These are phyloP conservation scores for Monosiga brevicollis DNA, from an alignment of 78 protist genomes.

Conservation along the genomic window DNA sequence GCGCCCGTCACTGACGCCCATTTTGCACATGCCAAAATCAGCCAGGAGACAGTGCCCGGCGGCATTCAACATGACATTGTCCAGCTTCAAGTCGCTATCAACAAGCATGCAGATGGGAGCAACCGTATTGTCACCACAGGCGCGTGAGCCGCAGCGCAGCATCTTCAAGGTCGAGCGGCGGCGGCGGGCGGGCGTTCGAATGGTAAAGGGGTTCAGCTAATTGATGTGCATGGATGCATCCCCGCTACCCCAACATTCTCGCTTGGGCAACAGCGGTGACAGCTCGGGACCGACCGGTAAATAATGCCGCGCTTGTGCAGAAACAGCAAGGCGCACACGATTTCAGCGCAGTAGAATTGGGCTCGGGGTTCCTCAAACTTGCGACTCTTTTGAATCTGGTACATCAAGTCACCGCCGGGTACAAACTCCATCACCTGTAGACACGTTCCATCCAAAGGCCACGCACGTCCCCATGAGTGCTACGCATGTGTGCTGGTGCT, in stretches of 20 bases:
- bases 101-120: background rate
- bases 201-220: background rate
- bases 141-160: background rate
- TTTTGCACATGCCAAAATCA: slow-evolving; percentile 65
- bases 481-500: background rate
- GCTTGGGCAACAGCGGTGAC: background rate
- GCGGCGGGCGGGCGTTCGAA: background rate
- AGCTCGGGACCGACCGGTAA: slow-evolving; percentile 15
- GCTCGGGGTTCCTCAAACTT: slow-evolving; percentile 60
- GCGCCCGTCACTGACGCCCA: background rate
- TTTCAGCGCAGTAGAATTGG: slow-evolving; percentile 74
- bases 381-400: slow-evolving; percentile 70
- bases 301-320: slow-evolving; percentile 67
- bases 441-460: too few species aligned
- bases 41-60: slow-evolving; percentile 77
- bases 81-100: slow-evolving; percentile 77
- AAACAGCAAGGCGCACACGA: slow-evolving; percentile 74
- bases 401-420: slow-evolving; percentile 73
- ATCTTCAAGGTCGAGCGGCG: background rate
- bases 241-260: background rate
- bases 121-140: background rate
- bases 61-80: slow-evolving; percentile 66
- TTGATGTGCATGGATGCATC: background rate
- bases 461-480: background rate
- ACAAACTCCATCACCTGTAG: slow-evolving; percentile 44